Conservation (phyloP, 441 rosid species). For the Erodium trifolium region DNA sequence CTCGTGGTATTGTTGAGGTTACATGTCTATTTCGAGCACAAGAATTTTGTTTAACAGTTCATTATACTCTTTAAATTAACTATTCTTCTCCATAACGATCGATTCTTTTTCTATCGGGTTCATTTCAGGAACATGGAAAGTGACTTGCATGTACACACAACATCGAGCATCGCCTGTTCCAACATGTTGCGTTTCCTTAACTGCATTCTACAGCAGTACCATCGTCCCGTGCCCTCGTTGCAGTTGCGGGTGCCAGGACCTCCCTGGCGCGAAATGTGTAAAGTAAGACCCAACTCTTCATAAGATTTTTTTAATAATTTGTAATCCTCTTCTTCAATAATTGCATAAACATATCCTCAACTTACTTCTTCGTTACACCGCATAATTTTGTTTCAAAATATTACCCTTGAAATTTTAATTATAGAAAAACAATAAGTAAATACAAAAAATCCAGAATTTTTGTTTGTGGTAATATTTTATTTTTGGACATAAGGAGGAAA, state of each 20-base stretch:
- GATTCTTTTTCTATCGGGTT: too few relatives aligned
- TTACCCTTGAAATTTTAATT: too few relatives aligned
- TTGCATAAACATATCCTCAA: too few relatives aligned
- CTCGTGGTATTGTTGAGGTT: not conserved
- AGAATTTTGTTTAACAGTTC: not conserved
- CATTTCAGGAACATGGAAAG: conserved; percentile 54
- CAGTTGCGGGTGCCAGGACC: conserved; percentile 58
- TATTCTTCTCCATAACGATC: not conserved
- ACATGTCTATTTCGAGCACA: not conserved
- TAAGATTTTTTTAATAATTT: too few relatives aligned
- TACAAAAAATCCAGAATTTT: too few relatives aligned
- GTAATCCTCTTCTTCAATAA: too few relatives aligned
- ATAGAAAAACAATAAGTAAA: too few relatives aligned
- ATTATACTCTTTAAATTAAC: not conserved
- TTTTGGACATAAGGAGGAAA: too few relatives aligned
- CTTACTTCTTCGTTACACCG: too few relatives aligned
- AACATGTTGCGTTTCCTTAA: conserved; percentile 78
- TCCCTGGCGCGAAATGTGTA: conserved; percentile 37
- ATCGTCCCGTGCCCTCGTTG: conserved; percentile 69
- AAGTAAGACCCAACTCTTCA: conserved; percentile 27
- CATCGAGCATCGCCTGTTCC: conserved; percentile 48
- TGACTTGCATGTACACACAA: conserved; percentile 69
- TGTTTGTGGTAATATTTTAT: too few relatives aligned
- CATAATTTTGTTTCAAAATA: too few relatives aligned
- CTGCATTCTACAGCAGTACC: conserved; percentile 54